phyloP scores from a whole-genome alignment of 2,329 filamentous ascomycete genomes.

The Talaromyces islandicus region DNA sequence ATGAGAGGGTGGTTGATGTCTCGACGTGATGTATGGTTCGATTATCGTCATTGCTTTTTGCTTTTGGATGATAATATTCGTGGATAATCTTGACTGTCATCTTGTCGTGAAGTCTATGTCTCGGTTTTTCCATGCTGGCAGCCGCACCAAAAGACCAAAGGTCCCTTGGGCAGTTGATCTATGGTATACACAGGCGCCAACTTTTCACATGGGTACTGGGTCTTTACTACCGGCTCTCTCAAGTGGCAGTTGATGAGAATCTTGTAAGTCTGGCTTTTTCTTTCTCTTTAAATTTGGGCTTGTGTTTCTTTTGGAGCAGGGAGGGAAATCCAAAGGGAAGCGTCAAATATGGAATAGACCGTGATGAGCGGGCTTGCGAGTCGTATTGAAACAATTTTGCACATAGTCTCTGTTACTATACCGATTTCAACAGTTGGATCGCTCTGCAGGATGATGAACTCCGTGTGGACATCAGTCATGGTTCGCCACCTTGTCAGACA shows the following conservation, averaged over 20 bases:
- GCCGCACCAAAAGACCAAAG: neutral
- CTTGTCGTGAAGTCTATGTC: neutral
- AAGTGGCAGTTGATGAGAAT: no score
- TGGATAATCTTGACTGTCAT: no score
- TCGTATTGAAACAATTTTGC: conserved; percentile 59
- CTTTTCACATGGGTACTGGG: neutral
- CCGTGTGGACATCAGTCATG: conserved; percentile 63
- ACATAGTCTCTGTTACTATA: conserved; percentile 23
- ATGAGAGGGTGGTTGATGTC: neutral
- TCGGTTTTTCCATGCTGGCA: no score
- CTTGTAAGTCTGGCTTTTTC: neutral
- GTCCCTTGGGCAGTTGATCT: neutral
- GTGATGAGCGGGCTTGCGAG: conserved; percentile 48
- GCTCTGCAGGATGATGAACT: conserved; percentile 25
- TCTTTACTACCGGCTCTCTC: no score
- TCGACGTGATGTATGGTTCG: neutral
- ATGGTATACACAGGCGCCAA: neutral
- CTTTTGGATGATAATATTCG: no score
- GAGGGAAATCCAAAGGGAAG: conserved; percentile 11
- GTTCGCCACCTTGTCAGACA: conserved; percentile 72
- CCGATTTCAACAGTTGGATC: conserved; percentile 43
- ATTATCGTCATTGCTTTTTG: neutral
- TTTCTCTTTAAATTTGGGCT: neutral
- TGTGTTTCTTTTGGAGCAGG: neutral
- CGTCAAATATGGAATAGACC: conserved; percentile 60